A percentile compares a stretch with the other conserved stretches of the same genome.
phyloP scores from a whole-genome alignment of 108 stramenopile genomes.

The Stephanodiscus minutulus region DNA sequence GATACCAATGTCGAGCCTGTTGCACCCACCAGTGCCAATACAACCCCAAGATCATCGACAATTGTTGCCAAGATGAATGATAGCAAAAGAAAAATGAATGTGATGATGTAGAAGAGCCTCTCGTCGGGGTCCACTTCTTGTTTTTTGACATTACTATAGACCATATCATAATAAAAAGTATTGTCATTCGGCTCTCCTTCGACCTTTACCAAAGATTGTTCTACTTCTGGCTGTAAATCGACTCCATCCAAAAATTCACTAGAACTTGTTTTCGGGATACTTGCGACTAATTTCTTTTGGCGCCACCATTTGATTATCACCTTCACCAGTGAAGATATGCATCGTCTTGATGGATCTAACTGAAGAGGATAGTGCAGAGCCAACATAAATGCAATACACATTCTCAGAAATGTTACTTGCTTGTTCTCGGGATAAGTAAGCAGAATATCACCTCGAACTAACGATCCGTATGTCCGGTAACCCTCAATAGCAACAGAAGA shows the following conservation, averaged over 20 bases:
- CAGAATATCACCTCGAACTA: constrained; percentile 65
- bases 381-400: constrained; percentile 68
- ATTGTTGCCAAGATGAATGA: constrained; percentile 59
- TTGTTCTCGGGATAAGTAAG: constrained; percentile 62
- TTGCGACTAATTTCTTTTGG: neutral
- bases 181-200: neutral
- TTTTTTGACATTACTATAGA: neutral
- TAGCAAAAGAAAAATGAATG: constrained; percentile 44
- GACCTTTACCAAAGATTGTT: neutral
- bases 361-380: constrained; percentile 68
- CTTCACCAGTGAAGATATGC: constrained; percentile 47
- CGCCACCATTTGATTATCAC: constrained; percentile 28
- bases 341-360: constrained; percentile 54
- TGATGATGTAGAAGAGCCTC: constrained; percentile 46
- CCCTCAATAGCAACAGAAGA: constrained; percentile 60
- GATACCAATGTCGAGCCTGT: constrained; percentile 72
- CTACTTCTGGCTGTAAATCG: neutral
- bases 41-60: constrained; percentile 53
- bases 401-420: constrained; percentile 56
- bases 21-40: constrained; percentile 71
- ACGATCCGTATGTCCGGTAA: constrained; percentile 65
- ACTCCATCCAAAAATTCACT: constrained; percentile 8
- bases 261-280: neutral
- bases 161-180: constrained; percentile 12
- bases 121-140: constrained; percentile 1